Evolutionary conservation across 108 stramenopile species (phyloP).

Genomic region (Hondaea fermentalgiana): DNA sequence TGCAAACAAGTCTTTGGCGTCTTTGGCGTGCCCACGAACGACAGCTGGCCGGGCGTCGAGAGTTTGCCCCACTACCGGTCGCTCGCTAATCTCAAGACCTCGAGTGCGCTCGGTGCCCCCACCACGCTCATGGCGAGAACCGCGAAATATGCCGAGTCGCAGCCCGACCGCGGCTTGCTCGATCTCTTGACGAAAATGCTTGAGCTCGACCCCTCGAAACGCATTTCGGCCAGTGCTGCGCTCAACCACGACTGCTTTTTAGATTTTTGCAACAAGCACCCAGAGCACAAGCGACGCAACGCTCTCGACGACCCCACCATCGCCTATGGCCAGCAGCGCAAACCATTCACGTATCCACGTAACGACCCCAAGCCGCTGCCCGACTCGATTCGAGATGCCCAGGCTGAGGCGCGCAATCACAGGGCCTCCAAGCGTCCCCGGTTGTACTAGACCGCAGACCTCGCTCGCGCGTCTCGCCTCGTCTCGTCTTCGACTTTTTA

Average conservation of each 20-base stretch:
- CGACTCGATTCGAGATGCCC: neutral
- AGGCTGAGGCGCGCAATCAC: neutral
- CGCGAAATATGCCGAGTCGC: neutral
- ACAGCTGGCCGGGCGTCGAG: neutral
- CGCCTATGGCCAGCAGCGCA: neutral
- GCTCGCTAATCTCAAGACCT: neutral
- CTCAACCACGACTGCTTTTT: neutral
- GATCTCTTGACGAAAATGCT: neutral
- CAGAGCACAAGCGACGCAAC: neutral
- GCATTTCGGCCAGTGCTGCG: neutral
- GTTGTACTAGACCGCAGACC: no score
- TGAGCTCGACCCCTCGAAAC: neutral
- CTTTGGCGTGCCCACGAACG: neutral
- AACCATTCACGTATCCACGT: neutral
- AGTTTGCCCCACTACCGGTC: neutral
- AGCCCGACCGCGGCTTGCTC: neutral
- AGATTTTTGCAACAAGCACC: neutral
- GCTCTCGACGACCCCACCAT: neutral
- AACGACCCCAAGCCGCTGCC: neutral
- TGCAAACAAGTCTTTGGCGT: conserved; percentile 6
- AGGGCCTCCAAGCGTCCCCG: neutral
- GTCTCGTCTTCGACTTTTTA: no score
- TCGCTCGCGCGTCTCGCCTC: no score
- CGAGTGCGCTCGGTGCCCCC: neutral
- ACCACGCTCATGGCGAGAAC: neutral